These are phyloP conservation scores for Blepharisma stoltei DNA, from an alignment of 73 alveolate genomes.

Conservation along the genomic window DNA sequence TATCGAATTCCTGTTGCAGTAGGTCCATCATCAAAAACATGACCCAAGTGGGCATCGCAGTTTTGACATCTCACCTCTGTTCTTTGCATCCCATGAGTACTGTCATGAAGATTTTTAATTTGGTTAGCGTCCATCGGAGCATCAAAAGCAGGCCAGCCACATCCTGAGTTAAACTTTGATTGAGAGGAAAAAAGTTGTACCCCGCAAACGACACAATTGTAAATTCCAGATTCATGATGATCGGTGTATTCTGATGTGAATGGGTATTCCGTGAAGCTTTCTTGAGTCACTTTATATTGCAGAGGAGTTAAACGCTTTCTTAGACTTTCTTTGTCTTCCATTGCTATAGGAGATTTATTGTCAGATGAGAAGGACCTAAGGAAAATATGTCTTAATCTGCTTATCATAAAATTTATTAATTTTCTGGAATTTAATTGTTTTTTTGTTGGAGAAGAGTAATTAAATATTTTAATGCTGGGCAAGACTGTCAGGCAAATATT, in stretches of 20 bases:
- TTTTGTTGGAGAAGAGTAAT: too few relatives aligned
- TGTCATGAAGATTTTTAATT: constrained; percentile 43
- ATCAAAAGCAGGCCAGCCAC: constrained; percentile 91
- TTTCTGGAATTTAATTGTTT: too few relatives aligned
- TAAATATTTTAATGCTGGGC: too few relatives aligned
- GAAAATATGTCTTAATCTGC: too few relatives aligned
- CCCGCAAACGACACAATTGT: constrained; percentile 68
- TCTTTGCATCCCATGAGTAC: constrained; percentile 69
- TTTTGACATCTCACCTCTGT: constrained; percentile 65
- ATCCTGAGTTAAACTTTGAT: constrained; percentile 74
- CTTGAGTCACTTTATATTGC: constrained; percentile 73
- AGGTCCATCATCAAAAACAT: constrained; percentile 88
- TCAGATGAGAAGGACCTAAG: too few relatives aligned
- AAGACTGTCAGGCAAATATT: too few relatives aligned
- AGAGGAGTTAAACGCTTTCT: constrained; percentile 52
- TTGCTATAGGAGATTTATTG: background rate
- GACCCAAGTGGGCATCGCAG: constrained; percentile 85
- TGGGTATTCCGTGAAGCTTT: constrained; percentile 71
- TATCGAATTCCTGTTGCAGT: constrained; percentile 61
- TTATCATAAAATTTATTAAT: too few relatives aligned
- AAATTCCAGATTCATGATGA: constrained; percentile 61
- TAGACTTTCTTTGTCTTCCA: constrained; percentile 52
- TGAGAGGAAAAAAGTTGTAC: constrained; percentile 58
- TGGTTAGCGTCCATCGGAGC: constrained; percentile 33
- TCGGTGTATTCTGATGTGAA: constrained; percentile 61